Base-by-base conservation (phyloP, 371 early-diverging fungal genomes). In the Mucor indicus region DNA sequence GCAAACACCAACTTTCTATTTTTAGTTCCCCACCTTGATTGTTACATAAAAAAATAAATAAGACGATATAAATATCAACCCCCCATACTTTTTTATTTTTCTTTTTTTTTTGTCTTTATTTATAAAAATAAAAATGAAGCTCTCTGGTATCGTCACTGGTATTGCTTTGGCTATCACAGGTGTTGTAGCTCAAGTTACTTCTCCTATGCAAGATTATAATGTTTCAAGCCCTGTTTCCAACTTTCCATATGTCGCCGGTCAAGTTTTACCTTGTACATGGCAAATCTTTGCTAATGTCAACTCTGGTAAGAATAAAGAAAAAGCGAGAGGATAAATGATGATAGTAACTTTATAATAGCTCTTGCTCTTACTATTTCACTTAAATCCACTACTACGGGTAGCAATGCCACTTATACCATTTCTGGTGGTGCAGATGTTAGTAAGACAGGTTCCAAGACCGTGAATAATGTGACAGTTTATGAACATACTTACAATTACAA, bases 401-500 rank as follows among this genome's bases (percentile, higher is more conserved):
- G 48, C 27, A 59, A 53, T 32, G 31, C 25, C n/a, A 44, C 49
- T 13, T 47, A 38, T 11, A 22, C 43, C 7, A 61, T 75, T 47
- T 47, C 62, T 13, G 32, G 58, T 9, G 38, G 55, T 41, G 61
- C 65, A 1, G 75, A 71, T 54, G 53, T 62, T 8, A 64, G 67
- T 31, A 63, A 68, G 48, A 55, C 60, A 1, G 43, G 57, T n/a
- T 57, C 51, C 9, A 65, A 58, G 36, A 44, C 47, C 24, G 54
- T 48, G 5, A 60, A 60, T 9, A 71, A 75, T 40, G 21, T 50
- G 7, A 71, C 72, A 10, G 61, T 50, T 13, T 75, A 75, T 42
- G 67, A 75, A 24, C 71, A 75, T 41, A 64, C 67, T 9, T 39
- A 60, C 43, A 75, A 70, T 44, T 75, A 59, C 52, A 53, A 61